These are phyloP conservation scores for Myotisia sp. DNA, from an alignment of 2,329 filamentous ascomycete genomes.

Conservation along the genomic window DNA sequence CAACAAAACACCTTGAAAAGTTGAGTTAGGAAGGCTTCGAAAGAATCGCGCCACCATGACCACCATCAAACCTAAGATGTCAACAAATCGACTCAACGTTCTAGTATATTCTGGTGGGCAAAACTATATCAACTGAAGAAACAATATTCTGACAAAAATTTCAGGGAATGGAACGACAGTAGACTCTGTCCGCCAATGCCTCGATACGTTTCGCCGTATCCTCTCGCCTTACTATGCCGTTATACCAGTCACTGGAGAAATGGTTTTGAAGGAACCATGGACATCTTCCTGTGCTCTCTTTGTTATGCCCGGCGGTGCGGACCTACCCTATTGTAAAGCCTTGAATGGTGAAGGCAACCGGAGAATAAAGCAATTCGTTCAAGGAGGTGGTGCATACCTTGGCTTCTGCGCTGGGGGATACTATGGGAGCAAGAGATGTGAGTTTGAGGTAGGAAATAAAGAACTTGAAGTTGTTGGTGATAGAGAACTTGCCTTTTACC, in stretches of 20 bases:
- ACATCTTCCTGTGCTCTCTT: conserved; percentile 70
- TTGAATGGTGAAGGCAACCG: conserved; percentile 82
- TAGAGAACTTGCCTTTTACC: conserved; percentile 77
- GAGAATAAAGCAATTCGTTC: conserved; percentile 70
- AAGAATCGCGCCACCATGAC: too few species aligned
- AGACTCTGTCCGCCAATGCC: conserved; percentile 78
- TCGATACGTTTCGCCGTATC: conserved; percentile 71
- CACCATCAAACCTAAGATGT: conserved; percentile 35
- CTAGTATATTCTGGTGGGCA: conserved; percentile 73
- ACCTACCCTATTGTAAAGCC: conserved; percentile 74
- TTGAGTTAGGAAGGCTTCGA: too few species aligned
- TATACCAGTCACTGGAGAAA: conserved; percentile 62
- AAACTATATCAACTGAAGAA: conserved; percentile 15
- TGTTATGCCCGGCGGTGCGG: conserved; percentile 87
- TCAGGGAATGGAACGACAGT: conserved; percentile 70
- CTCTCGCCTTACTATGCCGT: conserved; percentile 87
- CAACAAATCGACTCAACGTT: conserved; percentile 64
- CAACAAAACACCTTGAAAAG: too few species aligned
- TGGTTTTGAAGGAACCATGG: conserved; percentile 87
- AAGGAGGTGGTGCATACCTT: conserved; percentile 69
- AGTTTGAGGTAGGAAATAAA: conserved; percentile 79
- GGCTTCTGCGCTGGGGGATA: conserved; percentile 93
- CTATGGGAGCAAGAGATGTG: conserved; percentile 66
- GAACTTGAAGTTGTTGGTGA: conserved; percentile 72
- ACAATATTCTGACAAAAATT: conserved; percentile 19